A percentile compares a stretch with the other conserved stretches of the same genome.
These are phyloP conservation scores for Pseudisothecium myosuroides DNA, from an alignment of 225 moss, liverwort and hornwort species.

Conservation along the genomic window DNA sequence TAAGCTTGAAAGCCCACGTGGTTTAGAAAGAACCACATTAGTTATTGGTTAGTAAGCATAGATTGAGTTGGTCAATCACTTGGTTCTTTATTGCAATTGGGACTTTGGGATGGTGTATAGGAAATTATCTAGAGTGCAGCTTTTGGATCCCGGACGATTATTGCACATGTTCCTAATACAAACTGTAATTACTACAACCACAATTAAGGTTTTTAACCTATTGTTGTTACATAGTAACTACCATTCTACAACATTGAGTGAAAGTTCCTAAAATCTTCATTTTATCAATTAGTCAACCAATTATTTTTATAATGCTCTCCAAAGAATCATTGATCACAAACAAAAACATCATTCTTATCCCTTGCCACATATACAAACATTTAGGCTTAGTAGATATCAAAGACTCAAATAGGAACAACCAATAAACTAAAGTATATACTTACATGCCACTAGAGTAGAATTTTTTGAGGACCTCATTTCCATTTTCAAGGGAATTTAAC, in stretches of 20 bases:
- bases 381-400: no score
- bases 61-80: neutral
- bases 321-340: no score
- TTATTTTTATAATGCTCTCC: neutral
- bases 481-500: neutral
- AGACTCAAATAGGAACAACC: neutral
- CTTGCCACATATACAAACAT: neutral
- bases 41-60: neutral
- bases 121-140: fast-evolving
- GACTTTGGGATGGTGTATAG: fast-evolving
- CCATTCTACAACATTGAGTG: neutral
- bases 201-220: neutral
- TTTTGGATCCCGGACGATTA: fast-evolving
- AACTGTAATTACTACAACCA: neutral
- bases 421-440: no score
- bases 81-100: neutral
- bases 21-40: fast-evolving
- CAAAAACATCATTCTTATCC: neutral
- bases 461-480: neutral
- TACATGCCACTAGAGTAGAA: neutral
- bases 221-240: no score
- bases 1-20: neutral
- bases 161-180: neutral
- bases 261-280: neutral
- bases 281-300: no score